Evolutionary conservation across 129 eudicot species (phyloP), one percentile per base, ranked within the genome.

Genomic region (Tagetes patula): DNA sequence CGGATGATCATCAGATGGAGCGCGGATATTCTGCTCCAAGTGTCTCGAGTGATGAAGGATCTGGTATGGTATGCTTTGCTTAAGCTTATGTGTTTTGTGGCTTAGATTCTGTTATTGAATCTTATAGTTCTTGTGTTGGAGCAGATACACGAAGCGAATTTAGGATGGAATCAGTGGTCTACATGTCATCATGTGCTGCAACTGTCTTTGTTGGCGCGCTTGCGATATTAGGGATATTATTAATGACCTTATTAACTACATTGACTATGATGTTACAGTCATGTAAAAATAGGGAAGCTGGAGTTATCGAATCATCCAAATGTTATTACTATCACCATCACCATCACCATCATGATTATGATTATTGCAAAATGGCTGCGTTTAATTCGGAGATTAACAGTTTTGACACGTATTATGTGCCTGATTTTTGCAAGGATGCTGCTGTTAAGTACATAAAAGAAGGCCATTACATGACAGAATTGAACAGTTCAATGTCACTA

Each of bases 161-260:
- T 55, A 72, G 80, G 9, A 45, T 79, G 70, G 95, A 85, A 68
- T 71, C 84, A 1, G 95, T 88, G 65, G 67, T 88, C 53, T 88
- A 78, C 70, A 88, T 88, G 90, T 77, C 95, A 31, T 81, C 95
- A 5, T 85, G 85, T 78, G 90, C 95, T 73, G 95, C 90, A 9
- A 82, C 90, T 30, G 47, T 85, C 71, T 85, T 88, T 50, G 56
- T 88, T 55, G 77, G 78, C 1, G 76, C 80, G 48, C 95, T 88
- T 1, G 86, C 74, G 55, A 79, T 81, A 27, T 70, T 76, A 53
- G 95, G 86, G 66, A 83, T 88, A 34, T 59, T 86, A 41, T 52
- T 88, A 34, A 64, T 83, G 61, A 73, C 95, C 10, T 58, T 88
- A 61, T 67, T 88, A 45, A 45, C 78, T 67, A 74, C 90, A 48